Conservation (phyloP, 139 green algal species). For the Micractinium sp. region DNA sequence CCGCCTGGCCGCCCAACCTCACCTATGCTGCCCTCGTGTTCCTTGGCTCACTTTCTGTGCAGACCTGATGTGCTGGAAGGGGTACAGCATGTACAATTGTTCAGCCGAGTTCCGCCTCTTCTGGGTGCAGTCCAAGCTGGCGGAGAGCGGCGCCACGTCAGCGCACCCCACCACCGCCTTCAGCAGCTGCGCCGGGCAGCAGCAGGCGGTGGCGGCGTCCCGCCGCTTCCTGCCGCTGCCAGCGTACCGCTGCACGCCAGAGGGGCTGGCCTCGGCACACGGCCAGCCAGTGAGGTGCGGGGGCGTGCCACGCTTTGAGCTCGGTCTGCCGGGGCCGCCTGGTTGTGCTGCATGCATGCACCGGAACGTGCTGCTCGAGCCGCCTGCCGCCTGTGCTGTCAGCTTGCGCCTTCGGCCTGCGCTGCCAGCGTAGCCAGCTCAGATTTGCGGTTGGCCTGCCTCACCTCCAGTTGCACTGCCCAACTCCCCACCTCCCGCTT, state of each 20-base stretch:
- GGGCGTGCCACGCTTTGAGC: too few species aligned
- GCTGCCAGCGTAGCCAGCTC: neutral
- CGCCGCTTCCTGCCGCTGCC: constrained; percentile 48
- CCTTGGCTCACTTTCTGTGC: neutral
- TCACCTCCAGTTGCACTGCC: neutral
- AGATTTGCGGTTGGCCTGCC: too few species aligned
- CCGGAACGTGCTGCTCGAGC: neutral
- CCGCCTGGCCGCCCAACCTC: too few species aligned
- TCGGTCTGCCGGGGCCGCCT: too few species aligned
- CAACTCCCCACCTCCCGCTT: neutral
- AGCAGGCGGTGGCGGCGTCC: neutral
- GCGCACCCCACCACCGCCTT: neutral
- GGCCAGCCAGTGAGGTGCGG: constrained; percentile 9
- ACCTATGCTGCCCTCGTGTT: too few species aligned
- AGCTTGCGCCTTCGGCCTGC: neutral
- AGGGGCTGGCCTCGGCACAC: constrained; percentile 25
- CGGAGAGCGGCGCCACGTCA: constrained; percentile 49
- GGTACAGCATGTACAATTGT: constrained; percentile 83
- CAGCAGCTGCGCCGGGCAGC: neutral
- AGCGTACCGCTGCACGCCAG: constrained; percentile 23
- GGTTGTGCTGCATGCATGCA: too few species aligned
- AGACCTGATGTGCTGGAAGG: constrained; percentile 92
- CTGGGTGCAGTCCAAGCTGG: constrained; percentile 76
- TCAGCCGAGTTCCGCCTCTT: constrained; percentile 85
- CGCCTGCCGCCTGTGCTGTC: neutral